Percentiles rank a stretch among this genome's conserved stretches.
Conservation (phyloP, 305 asterid species). For the Striga hermonthica region DNA sequence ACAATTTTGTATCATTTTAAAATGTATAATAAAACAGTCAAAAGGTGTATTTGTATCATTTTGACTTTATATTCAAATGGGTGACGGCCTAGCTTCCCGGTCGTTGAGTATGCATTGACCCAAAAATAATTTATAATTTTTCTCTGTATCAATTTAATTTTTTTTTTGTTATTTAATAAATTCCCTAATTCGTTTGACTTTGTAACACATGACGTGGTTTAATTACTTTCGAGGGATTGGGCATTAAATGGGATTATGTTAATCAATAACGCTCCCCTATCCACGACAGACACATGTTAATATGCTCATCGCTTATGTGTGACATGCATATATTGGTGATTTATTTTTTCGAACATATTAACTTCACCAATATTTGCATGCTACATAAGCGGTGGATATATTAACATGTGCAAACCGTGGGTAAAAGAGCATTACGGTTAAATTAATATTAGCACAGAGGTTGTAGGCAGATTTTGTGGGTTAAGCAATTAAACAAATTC, state of each 20-base stretch:
- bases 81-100: constrained; percentile 32
- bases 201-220: constrained; percentile 33
- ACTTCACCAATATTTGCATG: no score
- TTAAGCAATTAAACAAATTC: constrained; percentile 33
- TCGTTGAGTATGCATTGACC: constrained; percentile 30
- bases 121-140: background rate
- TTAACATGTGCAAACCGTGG: no score
- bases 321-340: no score
- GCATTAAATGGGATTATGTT: constrained; percentile 26
- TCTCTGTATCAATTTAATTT: background rate
- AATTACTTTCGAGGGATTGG: constrained; percentile 20
- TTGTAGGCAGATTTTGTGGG: constrained; percentile 47
- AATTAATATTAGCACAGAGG: constrained; percentile 23
- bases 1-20: no score
- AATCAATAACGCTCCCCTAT: no score
- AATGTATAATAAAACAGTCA: no score
- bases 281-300: no score
- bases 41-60: background rate
- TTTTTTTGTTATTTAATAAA: background rate
- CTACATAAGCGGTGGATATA: no score
- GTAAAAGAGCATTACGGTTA: no score
- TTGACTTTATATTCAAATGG: constrained; percentile 22
- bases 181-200: constrained; percentile 43
- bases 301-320: no score
- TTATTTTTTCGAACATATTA: no score